phyloP scores from a whole-genome alignment of 345 rosid genomes.

The Lagerstroemia speciosa region DNA sequence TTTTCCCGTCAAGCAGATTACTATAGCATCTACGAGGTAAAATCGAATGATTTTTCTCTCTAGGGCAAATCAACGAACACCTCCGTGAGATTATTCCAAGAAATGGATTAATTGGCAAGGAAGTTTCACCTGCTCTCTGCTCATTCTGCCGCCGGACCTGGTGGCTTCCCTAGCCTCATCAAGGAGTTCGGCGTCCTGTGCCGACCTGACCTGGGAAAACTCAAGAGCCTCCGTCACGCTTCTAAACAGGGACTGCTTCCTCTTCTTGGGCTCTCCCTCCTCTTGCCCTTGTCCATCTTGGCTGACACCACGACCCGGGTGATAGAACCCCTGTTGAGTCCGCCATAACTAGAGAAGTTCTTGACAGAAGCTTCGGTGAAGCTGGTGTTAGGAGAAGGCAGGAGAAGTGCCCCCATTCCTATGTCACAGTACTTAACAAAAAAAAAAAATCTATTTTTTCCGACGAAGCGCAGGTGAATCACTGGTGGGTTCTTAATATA shows the following conservation, averaged over 20 bases:
- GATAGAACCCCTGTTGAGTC: neutral
- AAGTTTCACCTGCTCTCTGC: constrained; percentile 57
- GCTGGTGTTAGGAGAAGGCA: constrained; percentile 22
- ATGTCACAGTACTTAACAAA: constrained; percentile 6
- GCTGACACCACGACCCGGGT: constrained; percentile 19
- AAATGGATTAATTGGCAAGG: too few relatives aligned
- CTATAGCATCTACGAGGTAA: too few relatives aligned
- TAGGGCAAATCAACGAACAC: too few relatives aligned
- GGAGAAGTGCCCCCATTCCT: constrained; percentile 34
- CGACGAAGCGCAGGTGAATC: neutral
- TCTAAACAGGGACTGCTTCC: constrained; percentile 56
- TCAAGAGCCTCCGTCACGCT: constrained; percentile 71
- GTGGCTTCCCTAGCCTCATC: constrained; percentile 67
- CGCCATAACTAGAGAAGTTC: constrained; percentile 3
- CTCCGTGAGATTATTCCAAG: too few relatives aligned
- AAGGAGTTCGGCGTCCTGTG: constrained; percentile 70
- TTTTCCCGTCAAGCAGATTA: too few relatives aligned
- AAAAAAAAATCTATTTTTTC: neutral
- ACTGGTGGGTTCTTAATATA: neutral
- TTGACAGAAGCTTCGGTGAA: constrained; percentile 2
- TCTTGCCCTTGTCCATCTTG: constrained; percentile 24
- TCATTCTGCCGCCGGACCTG: constrained; percentile 58
- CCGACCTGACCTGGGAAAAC: constrained; percentile 69
- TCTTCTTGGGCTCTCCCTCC: constrained; percentile 25
- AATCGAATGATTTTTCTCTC: too few relatives aligned